Percentiles rank a stretch among this genome's conserved stretches.
These are phyloP conservation scores for Helotiales sp. DNA, from an alignment of 2,329 filamentous ascomycete species.

Conservation along the genomic window DNA sequence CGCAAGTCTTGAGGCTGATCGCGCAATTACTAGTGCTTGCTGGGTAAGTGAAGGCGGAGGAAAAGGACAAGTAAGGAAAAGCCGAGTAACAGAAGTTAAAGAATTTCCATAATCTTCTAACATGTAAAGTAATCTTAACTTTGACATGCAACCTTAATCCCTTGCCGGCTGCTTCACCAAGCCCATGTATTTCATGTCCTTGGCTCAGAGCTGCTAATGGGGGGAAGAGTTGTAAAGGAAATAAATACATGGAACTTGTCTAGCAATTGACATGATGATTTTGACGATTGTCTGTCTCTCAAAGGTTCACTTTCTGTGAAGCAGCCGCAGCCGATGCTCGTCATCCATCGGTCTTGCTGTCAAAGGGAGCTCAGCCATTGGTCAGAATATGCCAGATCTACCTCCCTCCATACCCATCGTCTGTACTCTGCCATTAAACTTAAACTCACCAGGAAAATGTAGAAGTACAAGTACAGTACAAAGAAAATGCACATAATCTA, in stretches of 20 bases:
- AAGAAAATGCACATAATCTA: not conserved
- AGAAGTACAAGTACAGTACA: not conserved
- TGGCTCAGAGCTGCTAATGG: too few species aligned
- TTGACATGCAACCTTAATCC: not conserved
- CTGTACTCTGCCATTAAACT: not conserved
- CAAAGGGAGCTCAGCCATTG: slow-evolving; percentile 10
- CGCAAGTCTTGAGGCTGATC: slow-evolving; percentile 1
- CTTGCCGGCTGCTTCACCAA: not conserved
- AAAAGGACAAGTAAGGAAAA: too few species aligned
- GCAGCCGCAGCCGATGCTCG: not conserved
- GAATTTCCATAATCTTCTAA: not conserved
- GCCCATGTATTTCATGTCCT: not conserved
- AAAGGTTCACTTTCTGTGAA: not conserved
- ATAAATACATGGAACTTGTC: too few species aligned
- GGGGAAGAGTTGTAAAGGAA: too few species aligned
- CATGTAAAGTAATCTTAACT: not conserved
- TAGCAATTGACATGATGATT: not conserved
- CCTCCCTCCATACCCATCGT: not conserved
- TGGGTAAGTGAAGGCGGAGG: slow-evolving; percentile 3
- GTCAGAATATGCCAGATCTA: slow-evolving; percentile 1
- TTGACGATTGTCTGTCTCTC: not conserved
- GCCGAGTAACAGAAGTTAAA: not conserved
- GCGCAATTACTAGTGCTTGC: not conserved
- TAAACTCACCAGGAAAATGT: not conserved
- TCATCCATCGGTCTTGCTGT: not conserved